These are phyloP conservation scores for Polyrhizophydium stewartii DNA, from an alignment of 371 early-diverging fungal species.

Conservation along the genomic window DNA sequence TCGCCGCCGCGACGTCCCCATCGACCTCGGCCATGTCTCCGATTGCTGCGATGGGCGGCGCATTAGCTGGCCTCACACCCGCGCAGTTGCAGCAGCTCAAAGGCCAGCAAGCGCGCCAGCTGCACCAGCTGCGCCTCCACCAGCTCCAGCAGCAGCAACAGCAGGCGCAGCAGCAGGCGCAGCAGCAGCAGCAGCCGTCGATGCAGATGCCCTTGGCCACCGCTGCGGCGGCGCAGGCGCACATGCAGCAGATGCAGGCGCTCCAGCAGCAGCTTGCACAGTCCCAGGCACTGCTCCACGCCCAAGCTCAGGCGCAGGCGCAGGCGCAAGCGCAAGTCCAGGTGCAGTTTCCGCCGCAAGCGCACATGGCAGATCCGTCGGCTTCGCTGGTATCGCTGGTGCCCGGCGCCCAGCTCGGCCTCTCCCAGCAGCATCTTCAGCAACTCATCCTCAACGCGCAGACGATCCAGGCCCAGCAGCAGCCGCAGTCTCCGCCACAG, in stretches of 20 bases:
- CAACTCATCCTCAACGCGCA: no score
- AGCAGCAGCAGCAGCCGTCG: background rate
- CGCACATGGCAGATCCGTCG: no score
- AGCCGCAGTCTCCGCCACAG: no score
- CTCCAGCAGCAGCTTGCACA: background rate
- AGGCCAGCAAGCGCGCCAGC: background rate
- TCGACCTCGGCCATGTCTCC: background rate
- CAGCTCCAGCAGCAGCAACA: background rate
- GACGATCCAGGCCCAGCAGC: no score
- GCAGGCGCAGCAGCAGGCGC: background rate
- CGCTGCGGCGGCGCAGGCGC: background rate
- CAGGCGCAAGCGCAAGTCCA: background rate
- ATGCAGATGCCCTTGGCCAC: no score
- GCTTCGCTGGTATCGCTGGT: no score
- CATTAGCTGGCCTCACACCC: background rate
- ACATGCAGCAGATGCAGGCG: background rate
- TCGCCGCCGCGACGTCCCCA: background rate
- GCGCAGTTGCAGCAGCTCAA: slow-evolving; percentile 1
- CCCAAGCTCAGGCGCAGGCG: background rate
- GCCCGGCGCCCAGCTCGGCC: no score
- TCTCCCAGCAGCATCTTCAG: no score
- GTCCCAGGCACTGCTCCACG: background rate
- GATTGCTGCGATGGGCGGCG: background rate
- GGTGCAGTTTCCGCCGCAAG: no score
- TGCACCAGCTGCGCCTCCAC: background rate